Base-by-base conservation (phyloP, 2,329 filamentous ascomycete genomes). In the Didymosphaeria variabile region DNA sequence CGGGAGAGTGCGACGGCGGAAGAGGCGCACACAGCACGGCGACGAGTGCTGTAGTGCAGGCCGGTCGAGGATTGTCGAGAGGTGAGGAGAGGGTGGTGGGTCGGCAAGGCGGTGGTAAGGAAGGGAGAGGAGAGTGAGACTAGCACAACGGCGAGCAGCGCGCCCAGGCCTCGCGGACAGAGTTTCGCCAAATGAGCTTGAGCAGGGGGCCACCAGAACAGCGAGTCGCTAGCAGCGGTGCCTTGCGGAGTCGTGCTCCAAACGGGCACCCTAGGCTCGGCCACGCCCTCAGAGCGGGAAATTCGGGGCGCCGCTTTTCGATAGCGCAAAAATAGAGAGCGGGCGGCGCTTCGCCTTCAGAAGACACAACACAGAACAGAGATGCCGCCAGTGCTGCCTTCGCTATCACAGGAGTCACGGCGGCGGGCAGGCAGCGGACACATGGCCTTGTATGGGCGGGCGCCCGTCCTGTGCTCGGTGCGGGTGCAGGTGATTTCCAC, bases 61-160 rank as follows among this genome's bases (percentile, higher is more conserved):
- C 72, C 75, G 72, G 71, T 76, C 70, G 74, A 73, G 62, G 59
- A 70, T 78, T 77, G 77, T 77, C 76, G 66, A 65, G 62, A 49
- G 59, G 63, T 57, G 59, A 69, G 67, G 64, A 58, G 69, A 63
- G 61, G 26, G 63, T 58, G 70, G 60, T 62, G 62, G 38, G 59
- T 66, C 58, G 62, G 65, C 59, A 67, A 58, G 62, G 62, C 46
- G 63, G 60, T 54, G 51, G 62, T 60, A 62, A 65, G 67, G 60
- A 58, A 67, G 63, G 60, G 62, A 63, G 61, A 64, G 64, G 60
- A 62, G 57, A 55, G 59, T 57, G 57, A 53, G 51, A 56, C 50
- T 42, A 45, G 19, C 42, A 29, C 53, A 61, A 62, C 63, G 61
- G 60, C 55, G 62, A 60, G 61, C 61, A 60, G 60, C 59, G n/a